A percentile compares a stretch with the other conserved stretches of the same genome.
phyloP scores from a whole-genome alignment of 306 rosid species.

The Senna siamea region DNA sequence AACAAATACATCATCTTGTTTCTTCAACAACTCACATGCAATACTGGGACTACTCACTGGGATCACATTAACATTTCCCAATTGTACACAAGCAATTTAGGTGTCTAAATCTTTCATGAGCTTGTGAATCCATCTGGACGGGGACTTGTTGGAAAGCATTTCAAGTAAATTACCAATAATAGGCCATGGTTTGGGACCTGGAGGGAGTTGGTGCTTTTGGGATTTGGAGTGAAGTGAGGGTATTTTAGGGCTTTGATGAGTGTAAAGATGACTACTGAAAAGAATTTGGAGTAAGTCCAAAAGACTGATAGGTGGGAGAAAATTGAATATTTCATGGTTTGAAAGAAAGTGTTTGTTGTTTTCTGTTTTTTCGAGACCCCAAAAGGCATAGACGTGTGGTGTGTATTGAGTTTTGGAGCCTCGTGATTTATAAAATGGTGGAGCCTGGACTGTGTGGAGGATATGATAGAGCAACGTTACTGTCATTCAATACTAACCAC shows the following conservation, averaged over 20 bases:
- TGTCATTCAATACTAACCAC: too few species aligned
- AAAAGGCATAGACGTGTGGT: too few species aligned
- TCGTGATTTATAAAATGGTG: too few species aligned
- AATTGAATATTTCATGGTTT: conserved; percentile 4
- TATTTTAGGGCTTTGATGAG: too few species aligned
- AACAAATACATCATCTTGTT: conserved; percentile 36
- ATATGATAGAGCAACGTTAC: too few species aligned
- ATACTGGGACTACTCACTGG: conserved; percentile 38
- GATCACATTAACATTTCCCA: conserved; percentile 43
- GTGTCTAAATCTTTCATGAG: conserved; percentile 35
- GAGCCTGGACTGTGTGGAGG: too few species aligned
- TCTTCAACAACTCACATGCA: conserved; percentile 39
- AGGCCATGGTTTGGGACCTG: conserved; percentile 46
- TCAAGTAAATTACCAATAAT: conserved; percentile 48
- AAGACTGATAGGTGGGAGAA: not conserved
- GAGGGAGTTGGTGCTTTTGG: conserved; percentile 31
- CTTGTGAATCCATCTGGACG: conserved; percentile 32
- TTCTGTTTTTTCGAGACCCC: too few species aligned
- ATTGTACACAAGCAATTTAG: conserved; percentile 44
- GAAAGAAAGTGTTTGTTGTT: too few species aligned
- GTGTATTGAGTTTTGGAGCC: too few species aligned
- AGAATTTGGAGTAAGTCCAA: not conserved
- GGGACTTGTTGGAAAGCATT: conserved; percentile 40
- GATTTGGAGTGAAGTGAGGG: too few species aligned
- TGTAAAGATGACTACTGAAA: not conserved